phyloP scores from a whole-genome alignment of 2,329 filamentous ascomycete genomes.

The Mariannaea elegans region DNA sequence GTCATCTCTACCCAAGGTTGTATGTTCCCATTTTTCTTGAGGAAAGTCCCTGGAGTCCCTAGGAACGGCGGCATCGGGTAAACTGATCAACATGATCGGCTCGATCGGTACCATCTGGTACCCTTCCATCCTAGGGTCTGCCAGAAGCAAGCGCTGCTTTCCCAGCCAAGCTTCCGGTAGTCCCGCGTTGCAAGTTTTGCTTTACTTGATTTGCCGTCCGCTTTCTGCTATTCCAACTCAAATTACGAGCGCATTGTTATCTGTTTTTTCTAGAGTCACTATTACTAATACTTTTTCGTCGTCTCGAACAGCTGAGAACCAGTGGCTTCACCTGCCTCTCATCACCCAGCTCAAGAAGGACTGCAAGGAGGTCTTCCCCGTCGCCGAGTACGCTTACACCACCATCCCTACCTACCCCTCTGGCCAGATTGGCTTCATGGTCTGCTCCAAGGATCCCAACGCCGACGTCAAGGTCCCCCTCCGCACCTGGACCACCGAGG shows the following conservation, averaged over 20 bases:
- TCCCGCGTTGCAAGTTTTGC: constrained; percentile 43
- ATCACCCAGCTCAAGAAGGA: constrained; percentile 96
- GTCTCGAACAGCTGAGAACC: constrained; percentile 83
- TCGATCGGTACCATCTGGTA: constrained; percentile 38
- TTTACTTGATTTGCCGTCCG: constrained; percentile 25
- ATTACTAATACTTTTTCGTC: constrained; percentile 28
- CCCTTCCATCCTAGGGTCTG: constrained; percentile 45
- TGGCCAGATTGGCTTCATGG: constrained; percentile 99
- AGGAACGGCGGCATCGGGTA: constrained; percentile 44
- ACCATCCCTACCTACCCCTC: constrained; percentile 99
- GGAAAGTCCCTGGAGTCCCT: constrained; percentile 50
- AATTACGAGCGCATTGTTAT: constrained; percentile 25
- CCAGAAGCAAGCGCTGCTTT: constrained; percentile 53
- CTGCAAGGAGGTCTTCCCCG: constrained; percentile 96
- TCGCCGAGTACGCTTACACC: constrained; percentile 98
- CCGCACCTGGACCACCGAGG: constrained; percentile 81
- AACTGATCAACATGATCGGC: constrained; percentile 34
- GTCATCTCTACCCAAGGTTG: constrained; percentile 99
- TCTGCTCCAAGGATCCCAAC: constrained; percentile 93
- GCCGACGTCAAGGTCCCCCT: constrained; percentile 87
- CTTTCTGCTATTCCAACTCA: constrained; percentile 31
- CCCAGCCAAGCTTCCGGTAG: constrained; percentile 49
- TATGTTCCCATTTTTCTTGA: constrained; percentile 78
- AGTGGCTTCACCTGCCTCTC: constrained; percentile 96
- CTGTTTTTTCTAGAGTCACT: constrained; percentile 8